Base-by-base conservation (phyloP, 1,284 basidiomycete species). In the Trichosporon asahii region DNA sequence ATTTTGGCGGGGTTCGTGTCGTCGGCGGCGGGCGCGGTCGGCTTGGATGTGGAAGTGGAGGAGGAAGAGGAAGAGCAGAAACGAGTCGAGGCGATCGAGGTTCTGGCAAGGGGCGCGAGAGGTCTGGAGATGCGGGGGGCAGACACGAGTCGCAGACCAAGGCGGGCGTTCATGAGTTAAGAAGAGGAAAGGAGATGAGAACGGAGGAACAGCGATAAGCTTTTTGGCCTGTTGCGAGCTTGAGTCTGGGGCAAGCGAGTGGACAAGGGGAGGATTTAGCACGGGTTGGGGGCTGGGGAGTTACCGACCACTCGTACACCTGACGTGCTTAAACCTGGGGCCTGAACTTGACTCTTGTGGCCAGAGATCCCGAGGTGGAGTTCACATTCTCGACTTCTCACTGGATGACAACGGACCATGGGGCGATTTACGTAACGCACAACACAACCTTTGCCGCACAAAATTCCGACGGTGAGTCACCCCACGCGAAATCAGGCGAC, bases 161-260 rank as follows among this genome's bases (percentile, higher is more conserved):
- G 64, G 37, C 64, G 64, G 29, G 64, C 57, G 57, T 33, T 61
- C 57, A 65, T 65, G 64, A 65, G 27, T 12, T 29, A 40, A 23
- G 35, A 29, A 37, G n/a, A n/a, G n/a, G n/a, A n/a, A 23, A 65
- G 23, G 29, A 21, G 27, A 4, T 35, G 27, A 1, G 40, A 15
- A 23, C 23, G 25, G 27, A 65, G 44, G 44, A 65, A 40, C 37
- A 53, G 49, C 49, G 49, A 53, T 53, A 53, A 53, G 49, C 49
- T 53, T 53, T 53, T 53, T 6, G 49, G 6, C 49, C 49, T n/a
- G n/a, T 53, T 23, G 49, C 11, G 49, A 14, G 18, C 40, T n/a
- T 15, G 15, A 18, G 4, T 14, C 40, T 44, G 40, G 40, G 40
- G 35, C 31, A 2, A 33, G 31, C 31, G 18, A 21, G 12, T 11